Conservation (phyloP, 2,329 filamentous ascomycete genomes). For the Fusarium nodosum region DNA sequence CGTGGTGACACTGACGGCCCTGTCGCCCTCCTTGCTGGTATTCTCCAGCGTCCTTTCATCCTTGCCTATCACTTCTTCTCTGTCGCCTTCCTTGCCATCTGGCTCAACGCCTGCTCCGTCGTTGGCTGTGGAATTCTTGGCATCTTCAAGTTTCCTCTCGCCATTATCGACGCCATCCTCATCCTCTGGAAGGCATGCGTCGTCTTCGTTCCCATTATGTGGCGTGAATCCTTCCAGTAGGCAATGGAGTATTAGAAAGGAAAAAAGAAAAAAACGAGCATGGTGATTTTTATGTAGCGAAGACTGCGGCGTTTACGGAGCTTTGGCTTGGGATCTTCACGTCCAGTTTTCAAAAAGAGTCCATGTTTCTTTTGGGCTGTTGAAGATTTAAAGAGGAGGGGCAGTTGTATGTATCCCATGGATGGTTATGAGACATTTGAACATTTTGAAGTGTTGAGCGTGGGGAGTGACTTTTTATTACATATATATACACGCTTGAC, state of each 20-base stretch:
- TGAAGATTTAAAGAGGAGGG: constrained; percentile 4
- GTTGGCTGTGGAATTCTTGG: constrained; percentile 54
- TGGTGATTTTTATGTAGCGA: constrained; percentile 23
- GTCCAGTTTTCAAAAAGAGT: constrained; percentile 28
- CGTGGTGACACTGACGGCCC: constrained; percentile 82
- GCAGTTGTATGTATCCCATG: constrained; percentile 19
- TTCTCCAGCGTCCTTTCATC: constrained; percentile 81
- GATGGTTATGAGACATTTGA: constrained; percentile 44
- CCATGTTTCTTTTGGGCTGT: constrained; percentile 6
- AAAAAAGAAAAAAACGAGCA: constrained; percentile 7
- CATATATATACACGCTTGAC: constrained; percentile 20
- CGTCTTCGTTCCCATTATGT: constrained; percentile 87
- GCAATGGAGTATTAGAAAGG: constrained; percentile 2
- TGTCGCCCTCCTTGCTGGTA: constrained; percentile 82
- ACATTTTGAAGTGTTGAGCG: constrained; percentile 37
- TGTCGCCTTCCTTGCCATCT: constrained; percentile 90
- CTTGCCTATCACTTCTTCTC: constrained; percentile 95
- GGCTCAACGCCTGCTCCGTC: constrained; percentile 65
- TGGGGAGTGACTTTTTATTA: constrained; percentile 31
- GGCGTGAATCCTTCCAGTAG: constrained; percentile 67
- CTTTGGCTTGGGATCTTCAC: constrained; percentile 38
- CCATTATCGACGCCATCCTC: constrained; percentile 73
- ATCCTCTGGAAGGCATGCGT: constrained; percentile 85
- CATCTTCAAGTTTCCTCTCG: constrained; percentile 67
- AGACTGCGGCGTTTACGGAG: constrained; percentile 45